phyloP scores from a whole-genome alignment of 1,139 yeast species.

The Wickerhamomyces sp. region DNA sequence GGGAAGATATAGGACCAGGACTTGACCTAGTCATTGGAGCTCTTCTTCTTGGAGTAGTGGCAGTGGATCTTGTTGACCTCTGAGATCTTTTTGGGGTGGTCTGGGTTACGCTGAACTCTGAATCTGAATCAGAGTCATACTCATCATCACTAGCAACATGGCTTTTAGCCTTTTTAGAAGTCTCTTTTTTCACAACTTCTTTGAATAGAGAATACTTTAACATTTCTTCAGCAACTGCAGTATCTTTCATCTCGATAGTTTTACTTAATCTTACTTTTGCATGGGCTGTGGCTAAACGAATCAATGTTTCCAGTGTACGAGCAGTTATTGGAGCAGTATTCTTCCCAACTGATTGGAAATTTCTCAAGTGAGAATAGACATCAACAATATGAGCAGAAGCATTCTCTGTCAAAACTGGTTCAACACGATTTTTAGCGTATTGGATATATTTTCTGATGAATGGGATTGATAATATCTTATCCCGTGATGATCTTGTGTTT shows the following conservation, averaged over 20 bases:
- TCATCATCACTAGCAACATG: slow-evolving; percentile 23
- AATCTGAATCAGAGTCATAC: slow-evolving; percentile 16
- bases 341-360: slow-evolving; percentile 71
- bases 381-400: slow-evolving; percentile 82
- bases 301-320: slow-evolving; percentile 93
- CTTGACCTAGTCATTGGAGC: slow-evolving; percentile 20
- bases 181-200: slow-evolving; percentile 46
- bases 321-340: slow-evolving; percentile 95
- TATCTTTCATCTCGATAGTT: slow-evolving; percentile 72
- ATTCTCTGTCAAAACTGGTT: slow-evolving; percentile 72
- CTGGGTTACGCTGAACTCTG: slow-evolving; percentile 2
- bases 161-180: slow-evolving; percentile 25
- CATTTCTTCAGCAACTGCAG: slow-evolving; percentile 80
- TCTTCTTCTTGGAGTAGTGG: background rate
- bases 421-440: slow-evolving; percentile 85
- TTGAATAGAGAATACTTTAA: slow-evolving; percentile 83
- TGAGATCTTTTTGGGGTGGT: slow-evolving; percentile 1
- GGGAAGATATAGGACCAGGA: slow-evolving; percentile 18
- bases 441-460: slow-evolving; percentile 90
- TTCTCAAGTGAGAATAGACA: slow-evolving; percentile 77
- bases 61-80: slow-evolving; percentile 2
- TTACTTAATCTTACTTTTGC: slow-evolving; percentile 88
- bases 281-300: slow-evolving; percentile 94
- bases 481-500: slow-evolving; percentile 39
- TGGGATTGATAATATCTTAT: slow-evolving; percentile 71